A percentile compares a stretch with the other conserved stretches of the same genome.
phyloP scores from a whole-genome alignment of 2,329 filamentous ascomycete genomes.

The Coniella lustricola region DNA sequence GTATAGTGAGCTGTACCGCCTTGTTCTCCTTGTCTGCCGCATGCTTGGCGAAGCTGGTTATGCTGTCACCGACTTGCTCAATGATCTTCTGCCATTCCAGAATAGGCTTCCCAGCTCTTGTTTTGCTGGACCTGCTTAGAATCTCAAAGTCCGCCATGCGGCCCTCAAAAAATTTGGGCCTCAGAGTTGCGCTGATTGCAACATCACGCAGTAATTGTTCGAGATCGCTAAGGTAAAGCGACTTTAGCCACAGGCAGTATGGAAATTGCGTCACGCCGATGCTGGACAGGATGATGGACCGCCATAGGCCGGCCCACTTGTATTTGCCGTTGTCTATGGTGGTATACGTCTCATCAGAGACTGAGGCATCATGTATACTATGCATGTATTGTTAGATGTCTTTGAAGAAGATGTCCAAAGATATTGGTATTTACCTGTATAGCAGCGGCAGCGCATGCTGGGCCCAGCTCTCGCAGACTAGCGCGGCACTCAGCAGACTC shows the following conservation, averaged over 20 bases:
- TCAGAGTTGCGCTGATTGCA: constrained; percentile 21
- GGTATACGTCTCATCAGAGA: constrained; percentile 30
- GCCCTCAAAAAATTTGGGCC: constrained; percentile 32
- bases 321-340: constrained; percentile 29
- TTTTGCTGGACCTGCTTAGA: constrained; percentile 19
- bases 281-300: constrained; percentile 60
- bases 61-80: constrained; percentile 47
- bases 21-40: constrained; percentile 33
- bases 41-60: constrained; percentile 43
- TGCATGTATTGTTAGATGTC: constrained; percentile 1
- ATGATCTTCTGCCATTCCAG: constrained; percentile 32
- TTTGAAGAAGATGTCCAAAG: neutral
- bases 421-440: constrained; percentile 48
- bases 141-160: constrained; percentile 31
- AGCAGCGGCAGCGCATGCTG: constrained; percentile 52
- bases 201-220: constrained; percentile 51
- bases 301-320: constrained; percentile 60
- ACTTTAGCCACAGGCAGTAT: constrained; percentile 62
- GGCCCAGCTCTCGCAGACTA: constrained; percentile 48
- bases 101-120: constrained; percentile 16
- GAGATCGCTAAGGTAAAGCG: constrained; percentile 57
- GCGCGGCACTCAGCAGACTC: constrained; percentile 53
- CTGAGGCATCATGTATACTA: constrained; percentile 41
- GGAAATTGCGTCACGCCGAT: constrained; percentile 56
- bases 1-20: constrained; percentile 47